Conservation (phyloP, 1,139 yeast genomes). For the Suzukiozyma palmioleophila region DNA sequence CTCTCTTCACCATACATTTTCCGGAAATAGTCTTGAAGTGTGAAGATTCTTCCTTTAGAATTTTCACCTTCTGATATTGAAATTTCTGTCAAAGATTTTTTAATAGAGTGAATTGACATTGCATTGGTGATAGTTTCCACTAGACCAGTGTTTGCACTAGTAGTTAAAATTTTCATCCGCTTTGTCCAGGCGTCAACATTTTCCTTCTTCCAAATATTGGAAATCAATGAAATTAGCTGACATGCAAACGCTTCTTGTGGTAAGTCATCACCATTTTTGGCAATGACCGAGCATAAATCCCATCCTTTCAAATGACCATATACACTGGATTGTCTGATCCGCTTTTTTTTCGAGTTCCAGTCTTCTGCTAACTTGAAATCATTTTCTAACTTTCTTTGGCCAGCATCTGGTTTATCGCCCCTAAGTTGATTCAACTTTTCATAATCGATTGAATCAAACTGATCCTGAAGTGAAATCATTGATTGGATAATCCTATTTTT, state of each 20-base stretch:
- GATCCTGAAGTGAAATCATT: conserved; percentile 83
- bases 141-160: conserved; percentile 85
- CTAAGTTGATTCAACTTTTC: conserved; percentile 51
- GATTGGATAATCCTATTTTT: conserved; percentile 76
- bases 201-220: conserved; percentile 73
- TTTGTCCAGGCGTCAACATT: conserved; percentile 83
- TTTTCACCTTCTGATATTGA: conserved; percentile 64
- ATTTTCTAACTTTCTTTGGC: conserved; percentile 85
- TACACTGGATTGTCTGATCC: conserved; percentile 72
- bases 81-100: conserved; percentile 79
- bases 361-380: conserved; percentile 93
- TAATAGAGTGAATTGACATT: conserved; percentile 86
- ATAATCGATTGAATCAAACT: conserved; percentile 44
- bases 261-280: conserved; percentile 90
- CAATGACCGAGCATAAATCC: conserved; percentile 94
- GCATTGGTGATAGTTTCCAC: conserved; percentile 97
- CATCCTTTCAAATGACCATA: conserved; percentile 86
- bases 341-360: conserved; percentile 76
- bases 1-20: conserved; percentile 65
- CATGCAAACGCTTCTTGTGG: conserved; percentile 98
- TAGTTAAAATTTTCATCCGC: conserved; percentile 83
- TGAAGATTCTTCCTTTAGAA: conserved; percentile 62
- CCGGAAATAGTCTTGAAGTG: conserved; percentile 71
- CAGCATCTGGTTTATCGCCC: conserved; percentile 50
- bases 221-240: conserved; percentile 81